Evolutionary conservation across 2,329 filamentous ascomycete species (phyloP), one percentile per base, ranked within the genome.

Genomic region (Chaetomium strumarium): DNA sequence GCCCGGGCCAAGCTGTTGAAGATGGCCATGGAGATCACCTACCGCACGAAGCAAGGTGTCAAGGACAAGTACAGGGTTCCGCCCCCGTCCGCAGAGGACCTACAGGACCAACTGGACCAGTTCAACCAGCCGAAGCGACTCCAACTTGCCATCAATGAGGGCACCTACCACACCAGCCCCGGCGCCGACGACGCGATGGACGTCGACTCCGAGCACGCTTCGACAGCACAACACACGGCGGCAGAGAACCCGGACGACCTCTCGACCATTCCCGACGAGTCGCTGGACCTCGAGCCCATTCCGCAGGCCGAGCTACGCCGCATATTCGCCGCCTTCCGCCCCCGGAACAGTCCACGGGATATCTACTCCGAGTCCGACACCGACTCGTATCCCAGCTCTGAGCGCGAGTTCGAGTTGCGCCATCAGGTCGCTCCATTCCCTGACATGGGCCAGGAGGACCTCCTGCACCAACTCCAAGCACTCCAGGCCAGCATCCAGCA

Each of bases 351-450:
- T 16, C 34, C 42, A 14, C 40, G 24, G 24, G 24, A 24, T 24
- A 24, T 24, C 24, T 24, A 37, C 13, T 44, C 46, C 38, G 40
- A 37, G 11, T 44, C 46, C 38, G 40, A 41, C 29, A 36, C 33
- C 17, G 14, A n/a, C 10, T 45, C 40, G 20, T 61, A 62, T 11
- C 63, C 69, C 24, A 59, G 64, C 40, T 44, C 31, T 1, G 42
- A 51, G 5, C 7, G 7, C 24, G 24, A n/a, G n/a, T n/a, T n/a
- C n/a, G n/a, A n/a, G n/a, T n/a, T n/a, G n/a, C n/a, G n/a, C n/a
- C n/a, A n/a, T n/a, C n/a, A n/a, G n/a, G 24, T 24, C 24, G 24
- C 7, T 24, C 24, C 24, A 24, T 24, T 24, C 24, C 4, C 24
- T 24, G 4, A 4, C 4, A 24, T 24, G 24, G 24, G 24, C 7